Conservation (phyloP, 75 land plant genomes). For the Pseudotsuga menziesii region DNA sequence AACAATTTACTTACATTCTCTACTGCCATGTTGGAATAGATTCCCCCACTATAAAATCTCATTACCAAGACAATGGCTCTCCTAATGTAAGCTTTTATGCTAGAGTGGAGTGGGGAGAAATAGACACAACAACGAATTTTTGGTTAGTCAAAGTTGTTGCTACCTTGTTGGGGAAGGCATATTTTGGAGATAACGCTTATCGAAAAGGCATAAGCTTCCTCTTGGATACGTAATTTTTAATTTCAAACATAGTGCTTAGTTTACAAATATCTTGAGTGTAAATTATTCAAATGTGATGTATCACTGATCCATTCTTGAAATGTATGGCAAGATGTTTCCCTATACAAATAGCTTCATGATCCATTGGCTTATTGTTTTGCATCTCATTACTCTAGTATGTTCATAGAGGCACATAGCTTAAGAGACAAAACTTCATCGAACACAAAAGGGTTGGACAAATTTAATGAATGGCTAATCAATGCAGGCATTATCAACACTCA, state of each 20-base stretch:
- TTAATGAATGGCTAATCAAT: slow-evolving; percentile 45
- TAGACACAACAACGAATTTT: slow-evolving; percentile 70
- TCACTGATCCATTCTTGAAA: no score
- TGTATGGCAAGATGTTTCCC: neutral
- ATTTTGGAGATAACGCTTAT: slow-evolving; percentile 49
- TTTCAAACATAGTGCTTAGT: neutral
- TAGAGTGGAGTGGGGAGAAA: no score
- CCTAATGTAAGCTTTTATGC: no score
- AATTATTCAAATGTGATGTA: no score
- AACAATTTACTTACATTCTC: no score
- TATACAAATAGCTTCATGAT: neutral
- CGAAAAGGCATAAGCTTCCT: slow-evolving; percentile 28
- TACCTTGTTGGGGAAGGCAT: slow-evolving; percentile 70
- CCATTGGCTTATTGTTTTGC: neutral
- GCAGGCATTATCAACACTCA: slow-evolving; percentile 50
- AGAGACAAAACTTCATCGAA: slow-evolving; percentile 61
- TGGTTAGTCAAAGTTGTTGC: slow-evolving; percentile 83
- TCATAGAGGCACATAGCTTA: slow-evolving; percentile 47
- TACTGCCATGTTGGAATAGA: no score
- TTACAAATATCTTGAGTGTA: neutral
- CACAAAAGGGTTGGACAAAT: slow-evolving; percentile 54
- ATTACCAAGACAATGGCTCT: no score
- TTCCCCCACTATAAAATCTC: no score
- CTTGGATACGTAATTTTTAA: slow-evolving; percentile 2
- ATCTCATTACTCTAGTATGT: neutral